Conservation (phyloP, 2,329 filamentous ascomycete species). For the Fusarium tupiense region DNA sequence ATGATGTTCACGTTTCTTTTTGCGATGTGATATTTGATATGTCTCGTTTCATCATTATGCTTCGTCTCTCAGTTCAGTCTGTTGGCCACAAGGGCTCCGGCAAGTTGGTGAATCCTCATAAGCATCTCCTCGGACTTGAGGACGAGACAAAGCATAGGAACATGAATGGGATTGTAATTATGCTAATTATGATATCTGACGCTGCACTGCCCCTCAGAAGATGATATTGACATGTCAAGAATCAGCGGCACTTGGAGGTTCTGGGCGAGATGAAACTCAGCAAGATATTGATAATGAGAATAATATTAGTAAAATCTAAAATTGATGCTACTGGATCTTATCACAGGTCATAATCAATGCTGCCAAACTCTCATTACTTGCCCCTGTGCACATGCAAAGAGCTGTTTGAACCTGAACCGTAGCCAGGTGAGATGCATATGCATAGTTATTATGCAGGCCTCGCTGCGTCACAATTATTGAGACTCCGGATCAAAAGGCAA, state of each 20-base stretch:
- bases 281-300: constrained; percentile 1
- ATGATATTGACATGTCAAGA: neutral
- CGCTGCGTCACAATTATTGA: neutral
- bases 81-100: neutral
- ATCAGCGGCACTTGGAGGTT: neutral
- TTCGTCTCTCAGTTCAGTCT: neutral
- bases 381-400: constrained; percentile 5
- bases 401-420: neutral
- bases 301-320: constrained; percentile 9
- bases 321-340: neutral
- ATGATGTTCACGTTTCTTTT: neutral
- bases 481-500: too few relatives aligned
- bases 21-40: constrained; percentile 10
- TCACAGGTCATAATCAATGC: neutral
- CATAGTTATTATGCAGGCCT: neutral
- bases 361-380: neutral
- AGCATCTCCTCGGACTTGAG: neutral
- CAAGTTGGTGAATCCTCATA: neutral
- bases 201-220: neutral
- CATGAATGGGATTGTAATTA: neutral
- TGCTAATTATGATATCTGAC: neutral
- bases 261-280: neutral
- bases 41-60: constrained; percentile 7
- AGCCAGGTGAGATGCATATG: neutral
- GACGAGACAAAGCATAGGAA: neutral